A percentile compares a stretch with the other conserved stretches of the same genome.
Evolutionary conservation across 345 rosid species (phyloP).

Genomic region (Nasturtium officinale): DNA sequence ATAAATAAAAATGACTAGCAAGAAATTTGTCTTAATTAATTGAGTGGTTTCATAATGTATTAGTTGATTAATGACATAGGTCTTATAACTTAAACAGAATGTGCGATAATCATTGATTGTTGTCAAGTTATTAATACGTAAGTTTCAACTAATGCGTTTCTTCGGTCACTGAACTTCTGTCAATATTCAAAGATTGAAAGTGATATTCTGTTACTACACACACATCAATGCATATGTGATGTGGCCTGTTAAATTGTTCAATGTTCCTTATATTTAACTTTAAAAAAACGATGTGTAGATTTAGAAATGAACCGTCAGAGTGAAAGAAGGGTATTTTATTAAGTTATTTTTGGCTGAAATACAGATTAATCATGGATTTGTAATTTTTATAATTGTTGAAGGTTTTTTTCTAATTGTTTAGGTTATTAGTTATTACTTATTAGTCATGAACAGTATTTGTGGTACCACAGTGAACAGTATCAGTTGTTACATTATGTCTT

Average conservation of each 20-base stretch:
- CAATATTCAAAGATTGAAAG: conserved; percentile 19
- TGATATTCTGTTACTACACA: conserved; percentile 33
- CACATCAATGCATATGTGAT: conserved; percentile 31
- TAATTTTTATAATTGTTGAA: background rate
- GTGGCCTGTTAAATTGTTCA: background rate
- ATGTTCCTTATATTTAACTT: background rate
- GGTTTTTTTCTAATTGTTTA: too few species aligned
- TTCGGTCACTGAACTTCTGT: conserved; percentile 27
- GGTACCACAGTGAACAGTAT: background rate
- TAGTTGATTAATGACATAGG: conserved; percentile 25
- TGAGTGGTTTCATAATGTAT: conserved; percentile 14
- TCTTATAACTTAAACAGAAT: conserved; percentile 22
- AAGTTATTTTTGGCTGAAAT: background rate
- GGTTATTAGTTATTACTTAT: too few species aligned
- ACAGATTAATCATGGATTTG: background rate
- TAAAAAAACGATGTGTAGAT: background rate
- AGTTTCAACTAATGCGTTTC: conserved; percentile 41
- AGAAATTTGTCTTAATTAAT: background rate
- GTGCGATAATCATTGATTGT: conserved; percentile 19
- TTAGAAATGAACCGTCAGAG: background rate
- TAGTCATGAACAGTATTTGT: background rate
- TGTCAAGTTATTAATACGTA: conserved; percentile 25
- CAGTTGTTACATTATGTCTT: background rate
- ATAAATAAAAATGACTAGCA: background rate
- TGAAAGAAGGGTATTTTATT: background rate